phyloP scores from a whole-genome alignment of 441 rosid genomes.

The Arabidopsis hybrid region DNA sequence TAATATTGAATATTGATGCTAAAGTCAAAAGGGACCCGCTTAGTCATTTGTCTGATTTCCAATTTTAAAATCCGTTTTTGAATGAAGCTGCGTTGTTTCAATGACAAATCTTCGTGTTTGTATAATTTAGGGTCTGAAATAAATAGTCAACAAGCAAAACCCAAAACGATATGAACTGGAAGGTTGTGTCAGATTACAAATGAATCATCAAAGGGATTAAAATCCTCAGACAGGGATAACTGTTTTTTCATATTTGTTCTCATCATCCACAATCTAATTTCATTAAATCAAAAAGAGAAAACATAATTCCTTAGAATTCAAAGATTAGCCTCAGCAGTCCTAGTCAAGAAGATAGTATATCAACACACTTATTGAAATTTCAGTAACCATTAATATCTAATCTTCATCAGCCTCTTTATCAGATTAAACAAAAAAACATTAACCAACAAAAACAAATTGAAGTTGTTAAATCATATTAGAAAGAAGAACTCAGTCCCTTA shows the following conservation, averaged over 20 bases:
- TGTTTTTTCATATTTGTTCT: conserved; percentile 13
- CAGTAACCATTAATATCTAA: neutral
- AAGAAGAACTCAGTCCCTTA: conserved; percentile 82
- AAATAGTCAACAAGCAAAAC: neutral
- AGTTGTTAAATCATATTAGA: neutral
- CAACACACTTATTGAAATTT: neutral
- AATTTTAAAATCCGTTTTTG: too few species aligned
- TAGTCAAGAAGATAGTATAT: neutral
- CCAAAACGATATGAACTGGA: neutral
- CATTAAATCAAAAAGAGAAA: too few species aligned
- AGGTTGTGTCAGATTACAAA: conserved; percentile 25
- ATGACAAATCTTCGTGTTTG: neutral
- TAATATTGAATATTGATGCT: too few species aligned
- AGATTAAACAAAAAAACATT: neutral
- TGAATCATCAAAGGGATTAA: conserved; percentile 32
- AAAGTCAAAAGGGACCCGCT: too few species aligned
- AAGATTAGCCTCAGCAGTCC: neutral
- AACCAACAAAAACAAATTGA: neutral
- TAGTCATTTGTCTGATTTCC: too few species aligned
- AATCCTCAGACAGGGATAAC: conserved; percentile 43
- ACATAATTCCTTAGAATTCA: neutral
- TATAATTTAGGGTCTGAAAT: neutral
- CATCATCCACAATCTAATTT: conserved; percentile 29
- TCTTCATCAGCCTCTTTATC: neutral
- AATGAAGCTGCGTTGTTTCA: too few species aligned